These are phyloP conservation scores for Incumbomyces lentus DNA, from an alignment of 2,329 filamentous ascomycete genomes.

Conservation along the genomic window DNA sequence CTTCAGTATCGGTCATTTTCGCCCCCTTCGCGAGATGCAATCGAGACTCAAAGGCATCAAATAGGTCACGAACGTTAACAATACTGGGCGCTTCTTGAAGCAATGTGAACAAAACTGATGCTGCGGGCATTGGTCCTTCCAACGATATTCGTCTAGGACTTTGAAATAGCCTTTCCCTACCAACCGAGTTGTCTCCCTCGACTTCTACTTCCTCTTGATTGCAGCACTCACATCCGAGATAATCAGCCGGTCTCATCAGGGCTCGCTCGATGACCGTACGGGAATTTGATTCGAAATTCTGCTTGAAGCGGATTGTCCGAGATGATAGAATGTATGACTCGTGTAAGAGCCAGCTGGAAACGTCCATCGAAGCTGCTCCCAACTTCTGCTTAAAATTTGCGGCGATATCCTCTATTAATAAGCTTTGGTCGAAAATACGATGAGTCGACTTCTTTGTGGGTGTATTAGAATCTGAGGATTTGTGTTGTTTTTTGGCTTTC, in stretches of 20 bases:
- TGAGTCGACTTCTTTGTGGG: background rate
- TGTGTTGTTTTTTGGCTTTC: no score
- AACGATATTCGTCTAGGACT: constrained; percentile 15
- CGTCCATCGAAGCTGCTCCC: constrained; percentile 35
- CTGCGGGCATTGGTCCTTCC: constrained; percentile 41
- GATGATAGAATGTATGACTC: constrained; percentile 51
- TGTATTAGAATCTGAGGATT: background rate
- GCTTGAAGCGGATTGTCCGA: constrained; percentile 39
- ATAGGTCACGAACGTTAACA: constrained; percentile 52
- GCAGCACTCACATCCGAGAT: constrained; percentile 47
- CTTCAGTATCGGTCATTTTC: constrained; percentile 16
- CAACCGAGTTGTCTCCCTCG: no score
- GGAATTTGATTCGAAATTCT: constrained; percentile 48
- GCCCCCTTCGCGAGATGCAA: constrained; percentile 18
- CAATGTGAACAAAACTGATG: constrained; percentile 51
- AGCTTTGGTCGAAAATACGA: background rate
- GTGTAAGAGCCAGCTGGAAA: constrained; percentile 42
- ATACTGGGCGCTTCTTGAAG: constrained; percentile 53
- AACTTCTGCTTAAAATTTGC: constrained; percentile 33
- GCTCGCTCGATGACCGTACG: constrained; percentile 51
- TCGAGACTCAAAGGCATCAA: constrained; percentile 43
- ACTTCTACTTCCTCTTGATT: background rate
- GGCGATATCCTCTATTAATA: background rate
- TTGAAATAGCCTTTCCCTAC: constrained; percentile 11
- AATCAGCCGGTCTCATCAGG: constrained; percentile 49